A percentile compares a stretch with the other conserved stretches of the same genome.
Conservation (phyloP, 176 grass and related monocot genomes). For the Phyllostachys edulis region DNA sequence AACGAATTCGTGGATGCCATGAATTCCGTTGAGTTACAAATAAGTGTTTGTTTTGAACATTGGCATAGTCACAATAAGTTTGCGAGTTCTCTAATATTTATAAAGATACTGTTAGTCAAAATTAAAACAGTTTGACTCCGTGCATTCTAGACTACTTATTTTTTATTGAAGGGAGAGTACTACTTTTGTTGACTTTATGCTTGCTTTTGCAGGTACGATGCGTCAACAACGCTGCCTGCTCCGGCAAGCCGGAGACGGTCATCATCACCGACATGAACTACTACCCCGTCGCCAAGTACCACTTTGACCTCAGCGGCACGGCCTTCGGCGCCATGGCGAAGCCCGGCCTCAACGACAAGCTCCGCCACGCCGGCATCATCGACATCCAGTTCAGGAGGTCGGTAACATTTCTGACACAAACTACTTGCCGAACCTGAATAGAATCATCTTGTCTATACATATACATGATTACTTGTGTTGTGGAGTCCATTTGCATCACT, state of each 20-base stretch:
- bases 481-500: neutral
- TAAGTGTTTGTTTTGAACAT: too few species aligned
- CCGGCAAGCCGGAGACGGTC: slow-evolving; percentile 53
- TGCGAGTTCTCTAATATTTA: too few species aligned
- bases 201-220: slow-evolving; percentile 40
- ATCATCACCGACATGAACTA: slow-evolving; percentile 83
- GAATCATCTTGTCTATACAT: neutral
- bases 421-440: neutral
- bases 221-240: slow-evolving; percentile 46
- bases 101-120: too few species aligned
- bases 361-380: slow-evolving; percentile 62
- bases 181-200: neutral
- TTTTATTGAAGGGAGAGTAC: neutral
- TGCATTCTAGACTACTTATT: too few species aligned
- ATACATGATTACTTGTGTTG: neutral
- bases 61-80: too few species aligned
- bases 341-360: slow-evolving; percentile 42
- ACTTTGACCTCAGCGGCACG: slow-evolving; percentile 69
- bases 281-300: slow-evolving; percentile 50
- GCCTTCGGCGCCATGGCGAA: slow-evolving; percentile 57
- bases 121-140: too few species aligned
- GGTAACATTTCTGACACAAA: neutral
- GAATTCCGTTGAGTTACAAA: too few species aligned
- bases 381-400: slow-evolving; percentile 57
- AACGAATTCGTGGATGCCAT: too few species aligned